Percentiles rank a stretch among this genome's conserved stretches.
Evolutionary conservation across 805 yeast species (phyloP).

Genomic region (Teunomyces aglyptinius): DNA sequence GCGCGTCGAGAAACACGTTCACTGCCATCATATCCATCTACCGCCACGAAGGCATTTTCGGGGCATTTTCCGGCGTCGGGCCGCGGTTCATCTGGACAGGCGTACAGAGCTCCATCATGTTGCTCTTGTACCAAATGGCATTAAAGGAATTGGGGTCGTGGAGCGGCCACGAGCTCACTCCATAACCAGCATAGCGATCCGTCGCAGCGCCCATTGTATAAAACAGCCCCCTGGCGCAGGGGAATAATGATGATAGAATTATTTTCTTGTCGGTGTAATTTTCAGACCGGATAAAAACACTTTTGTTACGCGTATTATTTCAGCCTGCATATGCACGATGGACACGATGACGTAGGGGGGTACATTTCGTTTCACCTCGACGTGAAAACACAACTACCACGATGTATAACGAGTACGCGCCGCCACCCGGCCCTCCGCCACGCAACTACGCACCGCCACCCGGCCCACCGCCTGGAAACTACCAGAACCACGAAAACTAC

Average conservation of each 20-base stretch:
- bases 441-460: slow-evolving; percentile 16
- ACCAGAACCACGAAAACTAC: neutral
- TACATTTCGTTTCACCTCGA: neutral
- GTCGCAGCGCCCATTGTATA: slow-evolving; percentile 2
- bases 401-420: slow-evolving; percentile 19
- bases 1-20: slow-evolving; percentile 19
- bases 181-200: neutral
- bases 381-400: neutral
- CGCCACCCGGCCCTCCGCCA: slow-evolving; percentile 22
- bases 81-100: slow-evolving; percentile 97
- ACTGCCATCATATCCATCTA: slow-evolving; percentile 47
- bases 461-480: slow-evolving; percentile 15
- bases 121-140: slow-evolving; percentile 78
- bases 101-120: slow-evolving; percentile 91
- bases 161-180: neutral
- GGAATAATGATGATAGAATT: neutral
- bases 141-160: slow-evolving; percentile 50
- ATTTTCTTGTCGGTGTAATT: too few species aligned
- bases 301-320: too few species aligned
- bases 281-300: too few species aligned
- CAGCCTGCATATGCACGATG: too few species aligned
- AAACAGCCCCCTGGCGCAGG: neutral
- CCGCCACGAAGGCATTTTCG: slow-evolving; percentile 69
- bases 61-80: slow-evolving; percentile 91
- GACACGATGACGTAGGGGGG: neutral